Evolutionary conservation across 768 basidiomycete species (phyloP).

Genomic region (Naganishia kalamii): DNA sequence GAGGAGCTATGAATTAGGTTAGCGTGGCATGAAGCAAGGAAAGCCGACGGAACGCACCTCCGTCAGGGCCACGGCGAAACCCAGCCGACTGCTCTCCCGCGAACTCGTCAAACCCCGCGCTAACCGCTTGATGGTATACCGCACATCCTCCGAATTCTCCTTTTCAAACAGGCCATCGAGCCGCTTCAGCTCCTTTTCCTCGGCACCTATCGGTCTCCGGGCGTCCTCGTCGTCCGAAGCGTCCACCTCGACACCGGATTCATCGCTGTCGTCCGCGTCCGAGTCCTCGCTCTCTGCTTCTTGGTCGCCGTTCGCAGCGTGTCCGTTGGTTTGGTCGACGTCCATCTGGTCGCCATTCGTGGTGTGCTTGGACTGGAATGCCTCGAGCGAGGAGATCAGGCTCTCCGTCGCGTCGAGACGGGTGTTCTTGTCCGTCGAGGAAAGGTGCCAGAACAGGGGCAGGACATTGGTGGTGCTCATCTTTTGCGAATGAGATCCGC

Average conservation of each 20-base stretch:
- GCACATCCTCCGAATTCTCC: conserved; percentile 80
- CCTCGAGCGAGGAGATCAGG: conserved; percentile 70
- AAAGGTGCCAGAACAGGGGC: conserved; percentile 88
- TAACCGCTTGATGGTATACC: conserved; percentile 82
- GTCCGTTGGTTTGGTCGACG: conserved; percentile 29
- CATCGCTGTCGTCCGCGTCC: conserved; percentile 38
- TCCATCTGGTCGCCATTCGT: conserved; percentile 27
- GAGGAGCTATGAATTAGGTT: conserved; percentile 58
- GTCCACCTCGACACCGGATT: conserved; percentile 28
- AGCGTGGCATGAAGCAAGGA: neutral
- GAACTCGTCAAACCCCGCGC: conserved; percentile 84
- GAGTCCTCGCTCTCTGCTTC: conserved; percentile 43
- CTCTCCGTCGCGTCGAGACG: conserved; percentile 79
- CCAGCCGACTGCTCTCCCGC: conserved; percentile 83
- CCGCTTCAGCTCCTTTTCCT: conserved; percentile 26
- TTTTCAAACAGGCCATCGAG: conserved; percentile 50
- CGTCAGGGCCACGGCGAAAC: conserved; percentile 91
- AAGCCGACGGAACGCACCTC: conserved; percentile 57
- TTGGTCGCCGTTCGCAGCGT: conserved; percentile 52
- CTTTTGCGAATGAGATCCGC: neutral
- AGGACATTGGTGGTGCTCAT: conserved; percentile 67
- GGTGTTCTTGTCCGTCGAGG: conserved; percentile 69
- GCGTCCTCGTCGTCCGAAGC: conserved; percentile 44
- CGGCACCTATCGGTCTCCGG: conserved; percentile 45
- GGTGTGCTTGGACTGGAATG: conserved; percentile 58